A percentile compares a stretch with the other conserved stretches of the same genome.
Conservation (phyloP, 768 basidiomycete genomes). For the Cantharellus cinnabarinus region DNA sequence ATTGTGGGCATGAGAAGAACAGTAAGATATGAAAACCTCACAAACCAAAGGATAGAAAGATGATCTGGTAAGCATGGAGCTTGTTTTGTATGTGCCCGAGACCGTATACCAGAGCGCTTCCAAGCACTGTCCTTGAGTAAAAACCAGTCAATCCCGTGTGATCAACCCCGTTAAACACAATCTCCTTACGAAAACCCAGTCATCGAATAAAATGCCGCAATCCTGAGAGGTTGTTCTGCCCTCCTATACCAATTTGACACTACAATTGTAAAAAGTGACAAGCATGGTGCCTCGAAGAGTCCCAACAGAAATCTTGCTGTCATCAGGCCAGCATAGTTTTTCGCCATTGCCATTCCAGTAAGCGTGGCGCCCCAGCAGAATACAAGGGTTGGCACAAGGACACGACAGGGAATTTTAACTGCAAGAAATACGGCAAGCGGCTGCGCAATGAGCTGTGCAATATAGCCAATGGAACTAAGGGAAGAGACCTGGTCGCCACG, state of each 20-base stretch:
- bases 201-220: slow-evolving; percentile 9
- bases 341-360: slow-evolving; percentile 13
- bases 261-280: slow-evolving; percentile 20
- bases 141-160: background rate
- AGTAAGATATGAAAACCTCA: background rate
- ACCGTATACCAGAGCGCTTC: background rate
- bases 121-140: background rate
- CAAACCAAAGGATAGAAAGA: slow-evolving; percentile 10
- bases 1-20: background rate
- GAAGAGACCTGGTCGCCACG: background rate
- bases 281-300: slow-evolving; percentile 14
- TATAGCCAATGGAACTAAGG: background rate
- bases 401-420: slow-evolving; percentile 12
- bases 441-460: background rate
- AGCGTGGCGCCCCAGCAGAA: slow-evolving; percentile 11
- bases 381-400: slow-evolving; percentile 12
- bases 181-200: slow-evolving; percentile 4
- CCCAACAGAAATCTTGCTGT: slow-evolving; percentile 12
- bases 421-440: slow-evolving; percentile 12
- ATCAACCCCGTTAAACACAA: background rate
- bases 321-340: slow-evolving; percentile 11
- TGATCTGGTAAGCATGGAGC: slow-evolving; percentile 10
- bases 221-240: slow-evolving; percentile 12
- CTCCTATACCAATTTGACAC: slow-evolving; percentile 13
- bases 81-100: background rate